A percentile compares a stretch with the other conserved stretches of the same genome.
phyloP scores from a whole-genome alignment of 2,329 filamentous ascomycete species.

The Camillea tinctor region DNA sequence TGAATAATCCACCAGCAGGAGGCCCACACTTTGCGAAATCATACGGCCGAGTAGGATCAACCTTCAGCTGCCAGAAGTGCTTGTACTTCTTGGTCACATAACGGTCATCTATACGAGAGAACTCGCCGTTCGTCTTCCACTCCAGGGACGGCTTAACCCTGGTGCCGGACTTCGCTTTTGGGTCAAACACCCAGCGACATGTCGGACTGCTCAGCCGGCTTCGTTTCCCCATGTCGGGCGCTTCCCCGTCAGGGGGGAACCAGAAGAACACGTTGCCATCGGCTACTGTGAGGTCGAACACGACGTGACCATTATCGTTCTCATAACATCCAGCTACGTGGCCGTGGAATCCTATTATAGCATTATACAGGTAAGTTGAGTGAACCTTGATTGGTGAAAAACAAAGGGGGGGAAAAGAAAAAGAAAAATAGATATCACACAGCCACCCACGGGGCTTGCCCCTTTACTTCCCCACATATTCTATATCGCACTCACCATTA shows the following conservation, averaged over 20 bases:
- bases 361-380: not conserved
- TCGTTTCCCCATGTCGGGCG: slow-evolving; percentile 25
- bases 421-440: too few species aligned
- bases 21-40: slow-evolving; percentile 46
- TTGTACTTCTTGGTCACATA: slow-evolving; percentile 43
- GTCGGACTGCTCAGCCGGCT: slow-evolving; percentile 40
- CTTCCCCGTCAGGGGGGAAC: slow-evolving; percentile 38
- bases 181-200: slow-evolving; percentile 41
- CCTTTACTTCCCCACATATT: not conserved
- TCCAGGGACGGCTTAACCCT: slow-evolving; percentile 36
- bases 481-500: slow-evolving; percentile 41
- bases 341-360: slow-evolving; percentile 41
- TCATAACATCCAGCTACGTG: slow-evolving; percentile 50
- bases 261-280: slow-evolving; percentile 47
- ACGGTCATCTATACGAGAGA: slow-evolving; percentile 49
- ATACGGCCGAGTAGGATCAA: slow-evolving; percentile 38
- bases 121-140: slow-evolving; percentile 47
- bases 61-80: slow-evolving; percentile 46
- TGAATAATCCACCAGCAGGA: slow-evolving; percentile 43
- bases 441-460: not conserved
- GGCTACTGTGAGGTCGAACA: slow-evolving; percentile 43
- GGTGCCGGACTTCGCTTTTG: slow-evolving; percentile 34
- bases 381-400: not conserved
- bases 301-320: slow-evolving; percentile 43
- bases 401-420: not conserved